Evolutionary conservation across 768 basidiomycete genomes (phyloP).

Genomic region (Cystofilobasidium macerans): DNA sequence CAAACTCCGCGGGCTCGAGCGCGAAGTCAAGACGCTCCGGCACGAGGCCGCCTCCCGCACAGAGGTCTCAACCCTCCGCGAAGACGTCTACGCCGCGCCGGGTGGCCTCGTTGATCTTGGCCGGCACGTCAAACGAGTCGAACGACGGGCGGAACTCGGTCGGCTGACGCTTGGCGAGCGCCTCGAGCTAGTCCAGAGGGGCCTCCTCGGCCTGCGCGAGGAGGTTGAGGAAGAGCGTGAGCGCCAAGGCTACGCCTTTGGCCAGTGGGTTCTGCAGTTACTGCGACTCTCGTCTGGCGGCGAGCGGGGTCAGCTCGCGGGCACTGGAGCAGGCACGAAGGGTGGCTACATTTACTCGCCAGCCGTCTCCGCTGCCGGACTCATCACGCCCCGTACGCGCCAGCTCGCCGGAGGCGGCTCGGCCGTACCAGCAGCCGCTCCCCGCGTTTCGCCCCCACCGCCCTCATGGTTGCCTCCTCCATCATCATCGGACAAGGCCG

Average conservation of each 20-base stretch:
- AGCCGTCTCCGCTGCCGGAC: background rate
- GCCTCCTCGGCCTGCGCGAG: background rate
- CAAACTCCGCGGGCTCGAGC: slow-evolving; percentile 29
- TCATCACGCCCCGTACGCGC: background rate
- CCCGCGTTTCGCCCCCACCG: too few species aligned
- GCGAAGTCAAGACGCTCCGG: slow-evolving; percentile 10
- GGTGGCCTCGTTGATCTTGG: slow-evolving; percentile 2
- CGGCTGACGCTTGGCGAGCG: slow-evolving; percentile 20
- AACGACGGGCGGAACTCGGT: slow-evolving; percentile 15
- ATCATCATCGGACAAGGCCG: background rate
- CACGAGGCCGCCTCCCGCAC: slow-evolving; percentile 6
- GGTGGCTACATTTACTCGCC: background rate
- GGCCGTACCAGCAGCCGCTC: too few species aligned
- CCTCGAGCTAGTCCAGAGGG: background rate
- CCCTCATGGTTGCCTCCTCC: too few species aligned
- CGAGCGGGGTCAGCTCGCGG: background rate
- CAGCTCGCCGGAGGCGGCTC: too few species aligned
- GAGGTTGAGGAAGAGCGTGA: slow-evolving; percentile 5
- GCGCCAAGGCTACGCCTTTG: background rate
- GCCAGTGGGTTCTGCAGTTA: background rate
- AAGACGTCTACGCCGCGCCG: background rate
- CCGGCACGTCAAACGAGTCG: slow-evolving; percentile 8
- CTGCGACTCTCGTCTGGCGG: background rate
- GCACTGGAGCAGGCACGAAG: background rate
- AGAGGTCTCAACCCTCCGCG: slow-evolving; percentile 14